phyloP scores from a whole-genome alignment of 2,329 filamentous ascomycete species.

The Geosmithia putterillii region DNA sequence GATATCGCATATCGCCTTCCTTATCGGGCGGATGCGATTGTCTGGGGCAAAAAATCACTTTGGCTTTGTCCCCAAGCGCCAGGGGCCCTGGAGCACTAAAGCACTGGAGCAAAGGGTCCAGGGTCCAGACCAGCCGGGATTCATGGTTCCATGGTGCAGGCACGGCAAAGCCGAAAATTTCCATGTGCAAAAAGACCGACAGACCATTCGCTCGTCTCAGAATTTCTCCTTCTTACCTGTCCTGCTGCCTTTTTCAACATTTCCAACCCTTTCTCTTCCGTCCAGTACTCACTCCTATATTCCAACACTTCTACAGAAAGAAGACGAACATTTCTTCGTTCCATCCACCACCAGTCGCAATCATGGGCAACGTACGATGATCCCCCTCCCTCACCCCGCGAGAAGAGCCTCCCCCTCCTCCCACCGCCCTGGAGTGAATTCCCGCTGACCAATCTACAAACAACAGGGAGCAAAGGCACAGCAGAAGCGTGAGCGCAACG shows the following conservation, averaged over 20 bases:
- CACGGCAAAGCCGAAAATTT: neutral
- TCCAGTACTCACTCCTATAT: too few relatives aligned
- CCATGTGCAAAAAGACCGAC: neutral
- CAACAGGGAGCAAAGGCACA: conserved; percentile 52
- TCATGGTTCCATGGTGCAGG: neutral
- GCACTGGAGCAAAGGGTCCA: neutral
- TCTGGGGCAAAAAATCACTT: too few relatives aligned
- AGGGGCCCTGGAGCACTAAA: too few relatives aligned
- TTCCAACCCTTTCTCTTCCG: neutral
- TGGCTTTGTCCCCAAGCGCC: too few relatives aligned
- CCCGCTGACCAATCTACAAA: neutral
- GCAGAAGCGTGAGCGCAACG: conserved; percentile 62
- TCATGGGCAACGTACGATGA: conserved; percentile 22
- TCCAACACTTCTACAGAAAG: too few relatives aligned
- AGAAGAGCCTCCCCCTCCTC: too few relatives aligned
- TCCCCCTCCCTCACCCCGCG: neutral
- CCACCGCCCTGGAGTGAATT: neutral
- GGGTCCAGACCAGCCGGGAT: neutral
- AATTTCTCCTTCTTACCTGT: conserved; percentile 3
- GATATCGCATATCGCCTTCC: too few relatives aligned
- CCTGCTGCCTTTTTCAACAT: neutral
- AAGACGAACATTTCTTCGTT: neutral
- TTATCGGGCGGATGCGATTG: too few relatives aligned
- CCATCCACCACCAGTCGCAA: conserved; percentile 6
- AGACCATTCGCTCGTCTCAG: neutral